Base-by-base conservation (phyloP, 352 stramenopile genomes). In the Albugo laibachii region DNA sequence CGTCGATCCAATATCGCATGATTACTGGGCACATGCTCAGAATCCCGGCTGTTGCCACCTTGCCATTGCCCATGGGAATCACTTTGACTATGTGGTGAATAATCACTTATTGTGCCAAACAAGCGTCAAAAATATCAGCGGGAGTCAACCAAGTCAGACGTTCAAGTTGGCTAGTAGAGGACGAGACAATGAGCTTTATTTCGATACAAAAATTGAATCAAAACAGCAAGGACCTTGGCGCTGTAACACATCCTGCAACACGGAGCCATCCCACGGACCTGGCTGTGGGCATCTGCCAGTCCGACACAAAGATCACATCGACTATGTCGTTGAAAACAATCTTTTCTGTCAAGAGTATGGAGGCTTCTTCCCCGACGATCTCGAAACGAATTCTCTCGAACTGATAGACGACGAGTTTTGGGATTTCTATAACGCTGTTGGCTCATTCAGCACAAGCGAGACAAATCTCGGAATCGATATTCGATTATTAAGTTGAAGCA, bases 241-340 rank as follows among this genome's bases (percentile, higher is more conserved):
- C 20, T 41, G 14, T 37, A 38, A 8, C 20, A 27, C 45, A 35
- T 43, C 16, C 6, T 71, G 62, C 24, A 54, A 53, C 0, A 46
- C 57, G 0, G 58, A 69, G 21, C 63, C 71, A 44, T 62, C 63
- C 4, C 74, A 86, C 49, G 58, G 71, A 2, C 74, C 74, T 1
- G 71, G 71, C 13, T 86, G 74, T 35, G 74, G 74, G 3, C 74
- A 86, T 24, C 46, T 86, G 36, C 57, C 74, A 12, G 74, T 86
- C 19, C 74, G 74, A 19, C 74, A 86, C 53, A 63, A 70, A 6
- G 71, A 86, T 53, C 74, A 86, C 58, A 81, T 86, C 41, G 74
- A 86, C 48, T 86, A 86, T 45, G 74, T 86, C 31, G 74, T 86
- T 31, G 74, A 86, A 36, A 71, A 86, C 56, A 80, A 73, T 41